Evolutionary conservation across 2,329 filamentous ascomycete genomes (phyloP).

Genomic region (Septoria petroselini): DNA sequence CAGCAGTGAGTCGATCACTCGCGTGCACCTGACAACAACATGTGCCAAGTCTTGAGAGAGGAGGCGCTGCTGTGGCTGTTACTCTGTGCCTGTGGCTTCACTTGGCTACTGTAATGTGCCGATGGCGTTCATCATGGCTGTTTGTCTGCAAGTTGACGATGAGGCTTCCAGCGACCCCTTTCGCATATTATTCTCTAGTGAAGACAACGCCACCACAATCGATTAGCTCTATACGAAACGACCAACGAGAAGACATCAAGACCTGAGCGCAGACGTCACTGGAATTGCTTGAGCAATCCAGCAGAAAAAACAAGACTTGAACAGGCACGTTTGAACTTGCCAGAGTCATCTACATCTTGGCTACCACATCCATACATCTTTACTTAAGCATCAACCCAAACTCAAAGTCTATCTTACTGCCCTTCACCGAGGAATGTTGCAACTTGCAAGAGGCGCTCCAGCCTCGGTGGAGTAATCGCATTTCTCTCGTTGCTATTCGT

Average conservation of each 20-base stretch:
- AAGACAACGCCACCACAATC: neutral
- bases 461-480: conserved; percentile 4
- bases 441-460: conserved; percentile 3
- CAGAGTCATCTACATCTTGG: neutral
- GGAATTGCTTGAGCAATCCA: neutral
- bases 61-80: neutral
- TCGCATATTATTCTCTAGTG: neutral
- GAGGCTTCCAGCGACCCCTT: neutral
- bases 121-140: neutral
- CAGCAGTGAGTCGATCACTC: neutral
- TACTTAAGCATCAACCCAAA: conserved; percentile 7
- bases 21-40: neutral
- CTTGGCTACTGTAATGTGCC: neutral
- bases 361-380: conserved; percentile 4
- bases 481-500: conserved; percentile 1
- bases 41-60: neutral
- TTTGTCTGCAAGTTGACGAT: neutral
- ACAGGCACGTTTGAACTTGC: conserved; percentile 5
- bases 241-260: conserved; percentile 6
- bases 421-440: conserved; percentile 10
- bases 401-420: neutral
- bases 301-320: neutral
- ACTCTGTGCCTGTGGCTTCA: neutral
- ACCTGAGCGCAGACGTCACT: neutral
- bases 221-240: conserved; percentile 1